Percentiles rank a stretch among this genome's conserved stretches.
Evolutionary conservation across 805 yeast genomes (phyloP).

Genomic region (Candida michaelii): DNA sequence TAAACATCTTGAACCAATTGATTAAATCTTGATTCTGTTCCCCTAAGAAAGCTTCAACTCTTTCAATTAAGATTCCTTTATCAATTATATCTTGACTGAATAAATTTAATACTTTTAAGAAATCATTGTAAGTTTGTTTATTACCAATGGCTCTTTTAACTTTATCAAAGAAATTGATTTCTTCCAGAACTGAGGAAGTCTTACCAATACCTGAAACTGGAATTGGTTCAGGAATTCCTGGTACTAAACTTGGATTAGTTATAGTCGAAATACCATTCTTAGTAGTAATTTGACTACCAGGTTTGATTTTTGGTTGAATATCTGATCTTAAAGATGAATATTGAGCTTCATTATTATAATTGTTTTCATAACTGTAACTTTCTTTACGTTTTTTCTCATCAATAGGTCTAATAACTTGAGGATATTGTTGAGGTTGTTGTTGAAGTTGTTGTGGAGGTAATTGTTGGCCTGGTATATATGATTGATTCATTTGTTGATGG

Average conservation of each 20-base stretch:
- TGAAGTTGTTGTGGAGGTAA: constrained; percentile 1
- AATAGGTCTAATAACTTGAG: constrained; percentile 1
- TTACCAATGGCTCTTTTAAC: constrained; percentile 86
- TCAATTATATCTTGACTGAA: constrained; percentile 91
- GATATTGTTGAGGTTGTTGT: constrained; percentile 1
- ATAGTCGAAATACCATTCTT: constrained; percentile 30
- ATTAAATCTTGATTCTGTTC: constrained; percentile 69
- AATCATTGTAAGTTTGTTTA: constrained; percentile 89
- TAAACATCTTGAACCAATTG: constrained; percentile 90
- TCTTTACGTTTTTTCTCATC: constrained; percentile 28
- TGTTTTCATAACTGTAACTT: constrained; percentile 29
- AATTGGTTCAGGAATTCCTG: constrained; percentile 84
- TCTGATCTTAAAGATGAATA: constrained; percentile 47
- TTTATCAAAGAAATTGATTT: constrained; percentile 85
- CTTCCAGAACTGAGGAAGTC: constrained; percentile 71
- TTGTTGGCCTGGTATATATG: background rate
- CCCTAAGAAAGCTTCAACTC: constrained; percentile 85
- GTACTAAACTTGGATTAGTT: constrained; percentile 66
- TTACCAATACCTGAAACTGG: constrained; percentile 45
- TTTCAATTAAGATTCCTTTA: constrained; percentile 73
- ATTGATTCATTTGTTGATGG: background rate
- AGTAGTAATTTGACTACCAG: constrained; percentile 14
- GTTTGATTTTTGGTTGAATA: constrained; percentile 20
- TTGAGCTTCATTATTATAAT: constrained; percentile 42
- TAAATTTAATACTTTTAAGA: constrained; percentile 81